Evolutionary conservation across 2,329 filamentous ascomycete species (phyloP), one percentile per base, ranked within the genome.

Genomic region (Davidsoniella virescens): DNA sequence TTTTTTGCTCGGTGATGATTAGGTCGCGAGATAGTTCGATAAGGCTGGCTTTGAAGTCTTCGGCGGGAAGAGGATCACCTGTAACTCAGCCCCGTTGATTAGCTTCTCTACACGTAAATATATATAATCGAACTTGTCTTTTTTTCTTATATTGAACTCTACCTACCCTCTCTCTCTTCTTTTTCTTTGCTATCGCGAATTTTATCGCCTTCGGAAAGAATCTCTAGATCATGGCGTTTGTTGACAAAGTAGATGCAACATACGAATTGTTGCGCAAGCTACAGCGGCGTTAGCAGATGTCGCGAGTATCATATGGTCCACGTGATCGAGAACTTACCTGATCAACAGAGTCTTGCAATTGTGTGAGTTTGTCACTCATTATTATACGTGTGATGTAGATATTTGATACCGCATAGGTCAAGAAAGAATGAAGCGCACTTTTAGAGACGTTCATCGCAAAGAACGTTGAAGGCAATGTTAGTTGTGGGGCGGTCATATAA

Each of bases 261-360:
- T 54, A 83, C 75, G 59, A 83, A 82, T 63, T 83, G 79, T 55
- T 78, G 76, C 16, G 76, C 75, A 33, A 84, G 72, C 80, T 84
- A 38, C 46, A 45, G 18, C 36, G 37, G 12, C 17, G 41, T 47
- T 18, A 23, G 14, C 12, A 26, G 16, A 44, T 45, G 29, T 47
- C 38, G 16, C 12, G 26, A 8, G 14, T 44, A 16, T 43, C 14
- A 18, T 40, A 12, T 8, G 12, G 9, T 8, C 26, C 16, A 39
- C 20, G 25, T 44, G 2, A 3, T 42, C 16, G 17, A 14, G n/a
- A 8, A 9, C 64, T 33, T 67, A 85, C 84, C 72, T 87, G 79
- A 60, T 92, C 85, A 54, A 90, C 76, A 64, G 84, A 81, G 67
- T 92, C 84, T 65, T 93, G 86, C 52, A 92, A 71, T 63, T 92